phyloP scores from a whole-genome alignment of 306 rosid genomes.

The Castanopsis chinensis region DNA sequence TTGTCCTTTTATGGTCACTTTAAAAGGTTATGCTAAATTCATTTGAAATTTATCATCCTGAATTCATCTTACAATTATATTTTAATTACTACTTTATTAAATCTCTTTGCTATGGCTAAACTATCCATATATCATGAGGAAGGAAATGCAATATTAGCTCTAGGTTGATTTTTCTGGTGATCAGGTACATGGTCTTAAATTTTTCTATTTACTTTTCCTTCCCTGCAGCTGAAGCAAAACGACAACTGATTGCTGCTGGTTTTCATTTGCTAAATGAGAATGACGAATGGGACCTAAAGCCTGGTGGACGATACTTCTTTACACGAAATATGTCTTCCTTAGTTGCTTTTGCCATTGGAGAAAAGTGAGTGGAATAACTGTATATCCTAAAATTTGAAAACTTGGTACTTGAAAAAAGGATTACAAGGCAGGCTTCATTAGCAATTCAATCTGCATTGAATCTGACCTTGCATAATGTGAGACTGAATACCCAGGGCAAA shows the following conservation, averaged over 20 bases:
- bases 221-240: constrained; percentile 80
- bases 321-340: constrained; percentile 90
- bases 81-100: neutral
- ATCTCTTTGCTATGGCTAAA: constrained; percentile 4
- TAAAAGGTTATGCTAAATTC: too few relatives aligned
- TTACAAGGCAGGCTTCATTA: neutral
- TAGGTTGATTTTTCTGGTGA: neutral
- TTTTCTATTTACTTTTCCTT: neutral
- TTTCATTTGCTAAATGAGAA: constrained; percentile 70
- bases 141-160: neutral
- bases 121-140: neutral
- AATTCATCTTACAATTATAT: neutral
- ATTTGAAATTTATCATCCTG: too few relatives aligned
- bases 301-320: constrained; percentile 91
- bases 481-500: neutral
- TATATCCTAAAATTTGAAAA: neutral
- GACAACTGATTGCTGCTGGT: constrained; percentile 73
- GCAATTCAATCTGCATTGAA: neutral
- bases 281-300: constrained; percentile 87
- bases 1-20: too few relatives aligned
- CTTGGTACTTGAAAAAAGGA: neutral
- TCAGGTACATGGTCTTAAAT: neutral
- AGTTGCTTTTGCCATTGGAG: constrained; percentile 88
- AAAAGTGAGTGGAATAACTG: constrained; percentile 48
- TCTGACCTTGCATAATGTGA: neutral